Evolutionary conservation across 2,329 filamentous ascomycete genomes (phyloP).

Genomic region (Venturia carpophila): DNA sequence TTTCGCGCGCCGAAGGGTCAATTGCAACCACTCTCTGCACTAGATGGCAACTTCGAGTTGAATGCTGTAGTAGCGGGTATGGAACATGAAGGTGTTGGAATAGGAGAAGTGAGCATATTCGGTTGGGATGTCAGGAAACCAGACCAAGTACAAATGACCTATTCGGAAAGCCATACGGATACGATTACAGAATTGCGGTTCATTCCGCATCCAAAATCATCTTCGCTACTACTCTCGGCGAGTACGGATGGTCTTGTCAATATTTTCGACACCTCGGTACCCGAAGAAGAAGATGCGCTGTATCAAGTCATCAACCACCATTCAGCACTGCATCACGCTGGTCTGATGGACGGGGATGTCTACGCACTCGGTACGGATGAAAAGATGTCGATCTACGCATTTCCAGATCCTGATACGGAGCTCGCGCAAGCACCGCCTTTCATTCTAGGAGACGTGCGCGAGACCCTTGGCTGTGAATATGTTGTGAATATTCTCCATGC

Average conservation of each 20-base stretch:
- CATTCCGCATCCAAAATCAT: conserved; percentile 18
- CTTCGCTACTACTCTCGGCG: conserved; percentile 57
- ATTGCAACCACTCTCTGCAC: conserved; percentile 56
- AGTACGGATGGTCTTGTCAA: conserved; percentile 76
- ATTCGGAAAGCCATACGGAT: conserved; percentile 45
- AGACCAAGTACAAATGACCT: conserved; percentile 31
- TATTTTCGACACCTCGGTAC: conserved; percentile 58
- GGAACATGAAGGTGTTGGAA: conserved; percentile 52
- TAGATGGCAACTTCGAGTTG: conserved; percentile 51
- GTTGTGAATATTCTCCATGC: conserved; percentile 58
- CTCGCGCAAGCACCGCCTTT: conserved; percentile 43
- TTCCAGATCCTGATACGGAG: conserved; percentile 55
- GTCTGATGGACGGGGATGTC: conserved; percentile 59
- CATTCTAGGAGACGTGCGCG: conserved; percentile 60
- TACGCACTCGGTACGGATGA: conserved; percentile 73
- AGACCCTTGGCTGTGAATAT: conserved; percentile 62
- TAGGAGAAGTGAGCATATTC: conserved; percentile 32
- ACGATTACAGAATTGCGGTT: conserved; percentile 50
- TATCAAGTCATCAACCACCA: conserved; percentile 72
- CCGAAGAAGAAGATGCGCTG: conserved; percentile 69
- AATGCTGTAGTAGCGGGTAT: conserved; percentile 64
- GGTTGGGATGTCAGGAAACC: conserved; percentile 38
- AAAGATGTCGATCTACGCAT: conserved; percentile 63
- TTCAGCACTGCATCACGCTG: conserved; percentile 65
- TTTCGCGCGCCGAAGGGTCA: conserved; percentile 38